These are phyloP conservation scores for Aspergillus heteromorphus DNA, from an alignment of 495 filamentous ascomycete species.

Conservation along the genomic window DNA sequence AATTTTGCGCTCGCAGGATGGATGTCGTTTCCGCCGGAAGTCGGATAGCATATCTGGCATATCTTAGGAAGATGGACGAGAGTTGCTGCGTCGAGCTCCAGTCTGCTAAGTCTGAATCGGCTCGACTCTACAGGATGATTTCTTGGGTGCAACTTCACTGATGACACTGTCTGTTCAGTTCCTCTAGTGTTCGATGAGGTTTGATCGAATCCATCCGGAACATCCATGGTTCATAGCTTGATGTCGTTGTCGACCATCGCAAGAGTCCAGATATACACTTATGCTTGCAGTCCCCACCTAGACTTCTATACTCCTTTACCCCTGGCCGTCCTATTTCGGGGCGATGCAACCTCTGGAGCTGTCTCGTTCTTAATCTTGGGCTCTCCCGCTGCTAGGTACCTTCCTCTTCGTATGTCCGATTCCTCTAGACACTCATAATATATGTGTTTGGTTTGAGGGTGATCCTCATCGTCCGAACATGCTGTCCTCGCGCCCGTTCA, in stretches of 20 bases:
- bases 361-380: neutral
- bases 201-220: neutral
- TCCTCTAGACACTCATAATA: neutral
- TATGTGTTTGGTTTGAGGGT: neutral
- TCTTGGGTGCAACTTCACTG: no score
- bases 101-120: no score
- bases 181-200: neutral
- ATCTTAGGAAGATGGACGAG: no score
- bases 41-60: neutral
- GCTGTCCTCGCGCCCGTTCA: conserved; percentile 4
- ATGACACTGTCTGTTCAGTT: neutral
- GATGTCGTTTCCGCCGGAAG: neutral
- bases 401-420: neutral
- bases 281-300: neutral
- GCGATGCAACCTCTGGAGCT: neutral
- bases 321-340: neutral
- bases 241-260: neutral
- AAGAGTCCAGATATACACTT: conserved; percentile 2
- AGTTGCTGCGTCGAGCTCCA: no score
- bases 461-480: conserved; percentile 8
- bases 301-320: neutral
- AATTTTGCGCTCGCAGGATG: neutral
- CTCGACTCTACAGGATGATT: no score
- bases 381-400: neutral
- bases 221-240: neutral